Evolutionary conservation across 192 early-diverging fungal species (phyloP).

Genomic region (Lobulomyces angularis): DNA sequence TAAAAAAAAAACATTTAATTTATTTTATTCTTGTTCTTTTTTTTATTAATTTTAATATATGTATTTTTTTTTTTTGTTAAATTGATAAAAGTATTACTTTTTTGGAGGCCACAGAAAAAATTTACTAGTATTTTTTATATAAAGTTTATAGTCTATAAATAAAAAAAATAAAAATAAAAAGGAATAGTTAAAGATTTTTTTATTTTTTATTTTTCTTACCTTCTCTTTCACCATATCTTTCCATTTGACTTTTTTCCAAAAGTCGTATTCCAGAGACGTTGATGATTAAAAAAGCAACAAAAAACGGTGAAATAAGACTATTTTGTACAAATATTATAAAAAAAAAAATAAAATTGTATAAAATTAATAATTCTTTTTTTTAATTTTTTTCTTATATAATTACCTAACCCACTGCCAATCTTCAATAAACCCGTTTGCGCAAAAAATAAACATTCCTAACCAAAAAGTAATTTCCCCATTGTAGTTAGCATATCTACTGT

Average conservation of each 20-base stretch:
- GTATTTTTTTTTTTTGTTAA: too few relatives aligned
- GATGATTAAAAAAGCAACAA: conserved; percentile 30
- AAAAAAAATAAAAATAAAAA: neutral
- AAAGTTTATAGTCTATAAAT: conserved; percentile 21
- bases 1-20: too few relatives aligned
- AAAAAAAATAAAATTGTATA: too few relatives aligned
- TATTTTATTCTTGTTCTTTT: too few relatives aligned
- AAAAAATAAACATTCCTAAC: conserved; percentile 36
- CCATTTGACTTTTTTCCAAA: conserved; percentile 19
- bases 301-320: conserved; percentile 30
- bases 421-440: conserved; percentile 26
- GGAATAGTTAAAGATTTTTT: neutral
- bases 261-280: conserved; percentile 25
- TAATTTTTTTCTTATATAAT: too few relatives aligned
- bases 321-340: too few relatives aligned
- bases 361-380: too few relatives aligned
- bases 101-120: conserved; percentile 30
- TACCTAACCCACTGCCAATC: conserved; percentile 35
- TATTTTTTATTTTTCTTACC: conserved; percentile 5
- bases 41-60: too few relatives aligned
- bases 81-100: too few relatives aligned
- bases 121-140: conserved; percentile 24
- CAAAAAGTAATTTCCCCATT: conserved; percentile 38
- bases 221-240: conserved; percentile 24
- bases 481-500: conserved; percentile 35